A percentile compares a stretch with the other conserved stretches of the same genome.
Evolutionary conservation across 208 protist genomes (phyloP).

Genomic region (Lotmaria passim): DNA sequence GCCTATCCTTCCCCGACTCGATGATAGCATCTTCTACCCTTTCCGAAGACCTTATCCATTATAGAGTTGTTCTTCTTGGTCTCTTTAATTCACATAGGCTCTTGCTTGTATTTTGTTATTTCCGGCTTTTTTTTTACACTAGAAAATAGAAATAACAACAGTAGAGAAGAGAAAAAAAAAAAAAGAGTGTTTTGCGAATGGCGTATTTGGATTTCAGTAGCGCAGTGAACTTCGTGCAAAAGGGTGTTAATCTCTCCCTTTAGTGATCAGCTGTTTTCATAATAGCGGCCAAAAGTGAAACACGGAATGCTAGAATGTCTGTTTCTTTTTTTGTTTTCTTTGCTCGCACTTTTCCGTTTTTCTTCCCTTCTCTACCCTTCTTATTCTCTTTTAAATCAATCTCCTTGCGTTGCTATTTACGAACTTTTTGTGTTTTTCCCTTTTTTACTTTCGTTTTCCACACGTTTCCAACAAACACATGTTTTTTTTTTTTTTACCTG

Average conservation of each 20-base stretch:
- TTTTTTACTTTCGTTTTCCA: too few relatives aligned
- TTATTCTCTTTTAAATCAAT: not conserved
- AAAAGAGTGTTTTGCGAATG: too few relatives aligned
- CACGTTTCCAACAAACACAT: too few relatives aligned
- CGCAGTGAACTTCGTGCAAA: too few relatives aligned
- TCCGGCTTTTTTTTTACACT: not conserved
- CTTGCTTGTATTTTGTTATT: not conserved
- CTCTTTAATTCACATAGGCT: not conserved
- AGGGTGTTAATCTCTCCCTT: too few relatives aligned
- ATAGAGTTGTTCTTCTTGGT: conserved; percentile 5
- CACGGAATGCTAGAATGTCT: too few relatives aligned
- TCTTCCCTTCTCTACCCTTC: not conserved
- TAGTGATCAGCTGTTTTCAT: too few relatives aligned
- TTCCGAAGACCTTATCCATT: conserved; percentile 49
- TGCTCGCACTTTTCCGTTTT: too few relatives aligned
- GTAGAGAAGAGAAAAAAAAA: too few relatives aligned
- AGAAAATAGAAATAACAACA: too few relatives aligned
- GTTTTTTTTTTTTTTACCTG: not conserved
- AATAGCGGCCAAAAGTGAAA: too few relatives aligned
- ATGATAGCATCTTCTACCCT: conserved; percentile 80
- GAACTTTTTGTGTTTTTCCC: not conserved
- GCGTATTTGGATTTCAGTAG: too few relatives aligned
- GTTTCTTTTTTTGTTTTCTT: not conserved
- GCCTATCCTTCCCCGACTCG: conserved; percentile 64
- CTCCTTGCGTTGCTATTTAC: not conserved